Evolutionary conservation across 2,329 filamentous ascomycete genomes (phyloP).

Genomic region (Paecilomyces formosus): DNA sequence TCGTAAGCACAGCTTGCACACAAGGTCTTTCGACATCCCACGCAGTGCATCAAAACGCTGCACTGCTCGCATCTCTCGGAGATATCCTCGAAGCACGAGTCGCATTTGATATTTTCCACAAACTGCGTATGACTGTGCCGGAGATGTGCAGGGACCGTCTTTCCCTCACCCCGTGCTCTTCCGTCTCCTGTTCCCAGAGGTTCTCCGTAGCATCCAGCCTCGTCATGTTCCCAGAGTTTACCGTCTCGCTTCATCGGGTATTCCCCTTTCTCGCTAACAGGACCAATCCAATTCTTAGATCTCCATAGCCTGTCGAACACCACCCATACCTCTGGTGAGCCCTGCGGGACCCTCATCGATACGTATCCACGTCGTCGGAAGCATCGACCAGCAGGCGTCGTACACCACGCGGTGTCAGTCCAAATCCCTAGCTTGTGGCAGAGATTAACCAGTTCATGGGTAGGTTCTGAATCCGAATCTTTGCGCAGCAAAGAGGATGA

Average conservation of each 20-base stretch:
- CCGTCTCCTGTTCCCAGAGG: conserved; percentile 44
- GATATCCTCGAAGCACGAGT: conserved; percentile 47
- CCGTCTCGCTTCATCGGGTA: conserved; percentile 37
- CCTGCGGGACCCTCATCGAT: conserved; percentile 47
- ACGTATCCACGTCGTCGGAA: conserved; percentile 51
- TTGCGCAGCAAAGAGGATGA: conserved; percentile 47
- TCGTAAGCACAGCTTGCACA: conserved; percentile 55
- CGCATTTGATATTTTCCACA: conserved; percentile 46
- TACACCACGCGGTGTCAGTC: conserved; percentile 57
- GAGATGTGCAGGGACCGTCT: conserved; percentile 47
- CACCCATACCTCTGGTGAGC: conserved; percentile 54
- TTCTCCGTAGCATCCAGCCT: conserved; percentile 49
- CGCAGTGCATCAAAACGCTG: conserved; percentile 55
- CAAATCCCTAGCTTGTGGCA: conserved; percentile 53
- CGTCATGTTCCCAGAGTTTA: conserved; percentile 49
- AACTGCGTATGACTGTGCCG: conserved; percentile 48
- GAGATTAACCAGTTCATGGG: conserved; percentile 52
- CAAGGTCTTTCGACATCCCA: conserved; percentile 53
- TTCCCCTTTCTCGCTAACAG: conserved; percentile 21
- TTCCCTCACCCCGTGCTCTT: conserved; percentile 42
- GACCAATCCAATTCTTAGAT: conserved; percentile 51
- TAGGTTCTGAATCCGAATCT: conserved; percentile 54
- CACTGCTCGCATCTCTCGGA: conserved; percentile 53
- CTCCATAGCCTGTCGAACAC: conserved; percentile 54
- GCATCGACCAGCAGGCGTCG: conserved; percentile 50